Percentiles rank a stretch among this genome's conserved stretches.
Evolutionary conservation across 352 stramenopile genomes (phyloP).

Genomic region (Phytopythium litorale): DNA sequence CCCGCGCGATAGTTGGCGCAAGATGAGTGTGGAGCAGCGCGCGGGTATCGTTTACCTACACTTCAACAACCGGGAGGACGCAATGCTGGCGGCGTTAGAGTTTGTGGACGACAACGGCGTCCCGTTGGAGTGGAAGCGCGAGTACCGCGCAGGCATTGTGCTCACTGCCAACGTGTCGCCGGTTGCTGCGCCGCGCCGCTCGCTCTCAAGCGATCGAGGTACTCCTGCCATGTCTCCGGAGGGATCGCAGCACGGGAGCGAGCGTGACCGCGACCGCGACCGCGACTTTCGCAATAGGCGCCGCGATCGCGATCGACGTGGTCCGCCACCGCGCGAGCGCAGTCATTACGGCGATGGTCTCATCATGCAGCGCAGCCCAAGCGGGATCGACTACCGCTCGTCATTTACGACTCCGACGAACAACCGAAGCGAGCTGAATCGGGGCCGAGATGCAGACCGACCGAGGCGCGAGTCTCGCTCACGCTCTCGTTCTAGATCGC

Average conservation of each 20-base stretch:
- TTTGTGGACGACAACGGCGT: conserved; percentile 41
- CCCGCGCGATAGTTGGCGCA: conserved; percentile 51
- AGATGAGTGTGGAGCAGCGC: conserved; percentile 32
- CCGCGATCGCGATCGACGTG: background rate
- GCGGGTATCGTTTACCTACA: conserved; percentile 35
- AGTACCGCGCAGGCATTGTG: conserved; percentile 31
- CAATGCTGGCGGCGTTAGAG: conserved; percentile 26
- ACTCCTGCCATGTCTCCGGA: background rate
- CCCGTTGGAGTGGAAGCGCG: conserved; percentile 31
- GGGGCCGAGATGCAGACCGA: background rate
- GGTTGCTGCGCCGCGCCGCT: conserved; percentile 14
- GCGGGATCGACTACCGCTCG: background rate
- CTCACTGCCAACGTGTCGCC: conserved; percentile 23
- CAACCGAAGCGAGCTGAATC: background rate
- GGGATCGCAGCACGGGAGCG: conserved; percentile 1
- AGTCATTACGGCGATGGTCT: background rate
- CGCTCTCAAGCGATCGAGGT: conserved; percentile 31
- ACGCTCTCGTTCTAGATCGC: conserved; percentile 4
- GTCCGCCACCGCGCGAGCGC: background rate
- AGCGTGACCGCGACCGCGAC: conserved; percentile 1
- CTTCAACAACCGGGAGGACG: conserved; percentile 53
- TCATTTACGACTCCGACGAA: conserved; percentile 4
- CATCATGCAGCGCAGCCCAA: conserved; percentile 6
- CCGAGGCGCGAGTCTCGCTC: background rate
- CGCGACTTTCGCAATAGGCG: background rate